phyloP scores from a whole-genome alignment of 805 yeast genomes.

The Yarrowia divulgata region DNA sequence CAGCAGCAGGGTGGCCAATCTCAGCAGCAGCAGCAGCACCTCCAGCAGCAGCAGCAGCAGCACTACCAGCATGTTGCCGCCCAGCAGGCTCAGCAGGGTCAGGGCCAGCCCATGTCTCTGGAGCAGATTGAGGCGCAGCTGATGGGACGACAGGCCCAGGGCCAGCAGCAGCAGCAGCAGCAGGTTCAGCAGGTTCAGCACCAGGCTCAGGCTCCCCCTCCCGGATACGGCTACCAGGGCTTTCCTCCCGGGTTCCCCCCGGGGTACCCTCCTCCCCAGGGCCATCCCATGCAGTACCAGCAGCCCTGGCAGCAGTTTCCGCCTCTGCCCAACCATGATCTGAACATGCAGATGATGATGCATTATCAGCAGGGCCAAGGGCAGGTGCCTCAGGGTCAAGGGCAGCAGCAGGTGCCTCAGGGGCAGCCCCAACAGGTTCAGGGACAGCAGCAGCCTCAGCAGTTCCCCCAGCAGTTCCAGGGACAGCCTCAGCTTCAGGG shows the following conservation, averaged over 20 bases:
- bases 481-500: slow-evolving; percentile 8
- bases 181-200: slow-evolving; percentile 43
- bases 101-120: slow-evolving; percentile 61
- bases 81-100: slow-evolving; percentile 44
- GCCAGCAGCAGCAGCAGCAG: slow-evolving; percentile 41
- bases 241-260: slow-evolving; percentile 39
- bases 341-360: slow-evolving; percentile 41
- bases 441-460: slow-evolving; percentile 45
- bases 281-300: slow-evolving; percentile 38
- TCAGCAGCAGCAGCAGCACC: slow-evolving; percentile 12
- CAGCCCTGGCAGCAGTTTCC: slow-evolving; percentile 38
- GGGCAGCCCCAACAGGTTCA: slow-evolving; percentile 43
- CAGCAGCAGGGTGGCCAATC: slow-evolving; percentile 37
- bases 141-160: slow-evolving; percentile 52
- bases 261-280: slow-evolving; percentile 37
- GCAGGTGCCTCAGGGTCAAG: slow-evolving; percentile 42
- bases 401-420: slow-evolving; percentile 40
- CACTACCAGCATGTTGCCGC: slow-evolving; percentile 34
- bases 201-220: slow-evolving; percentile 44
- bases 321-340: slow-evolving; percentile 36
- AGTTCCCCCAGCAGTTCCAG: slow-evolving; percentile 41
- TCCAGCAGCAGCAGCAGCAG: slow-evolving; percentile 7
- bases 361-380: slow-evolving; percentile 20
- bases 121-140: slow-evolving; percentile 87
- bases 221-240: slow-evolving; percentile 43